Percentiles rank a stretch among this genome's conserved stretches.
These are phyloP conservation scores for Magnaporthiopsis rhizophila DNA, from an alignment of 2,329 filamentous ascomycete species.

Conservation along the genomic window DNA sequence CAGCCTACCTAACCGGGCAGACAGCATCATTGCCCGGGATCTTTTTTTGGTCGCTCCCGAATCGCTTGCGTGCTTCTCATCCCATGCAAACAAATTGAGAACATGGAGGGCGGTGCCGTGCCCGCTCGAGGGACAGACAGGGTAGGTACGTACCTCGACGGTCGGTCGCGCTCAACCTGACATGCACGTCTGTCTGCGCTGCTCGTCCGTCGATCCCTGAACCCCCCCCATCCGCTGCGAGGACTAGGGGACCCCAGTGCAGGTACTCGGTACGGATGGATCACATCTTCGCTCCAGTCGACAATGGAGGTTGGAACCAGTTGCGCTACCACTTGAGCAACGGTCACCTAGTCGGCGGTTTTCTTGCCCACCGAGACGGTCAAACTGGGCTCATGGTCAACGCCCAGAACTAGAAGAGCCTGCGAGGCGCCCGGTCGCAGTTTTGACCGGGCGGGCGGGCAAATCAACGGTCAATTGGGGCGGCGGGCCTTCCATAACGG, in stretches of 20 bases:
- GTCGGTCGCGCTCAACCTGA: neutral
- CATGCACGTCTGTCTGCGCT: conserved; percentile 3
- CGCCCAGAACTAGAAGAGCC: neutral
- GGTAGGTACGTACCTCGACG: neutral
- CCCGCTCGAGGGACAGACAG: neutral
- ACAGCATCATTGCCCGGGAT: neutral
- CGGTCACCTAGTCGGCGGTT: neutral
- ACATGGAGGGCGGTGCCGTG: neutral
- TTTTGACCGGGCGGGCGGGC: no score
- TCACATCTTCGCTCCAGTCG: neutral
- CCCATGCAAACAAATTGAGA: neutral
- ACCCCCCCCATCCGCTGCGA: neutral
- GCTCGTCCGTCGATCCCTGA: conserved; percentile 4
- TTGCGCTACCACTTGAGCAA: neutral
- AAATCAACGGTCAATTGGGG: neutral
- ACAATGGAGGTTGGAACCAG: neutral
- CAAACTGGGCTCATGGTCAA: neutral
- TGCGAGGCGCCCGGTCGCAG: neutral
- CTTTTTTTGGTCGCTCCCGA: neutral
- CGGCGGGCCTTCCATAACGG: neutral
- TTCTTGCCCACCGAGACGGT: neutral
- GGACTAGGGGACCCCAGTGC: neutral
- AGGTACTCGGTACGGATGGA: neutral
- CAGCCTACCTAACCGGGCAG: neutral
- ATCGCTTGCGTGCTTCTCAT: neutral